Percentiles rank a stretch among this genome's conserved stretches.
These are phyloP conservation scores for Pseudozyma thailandica DNA, from an alignment of 1,284 basidiomycete species.

Conservation along the genomic window DNA sequence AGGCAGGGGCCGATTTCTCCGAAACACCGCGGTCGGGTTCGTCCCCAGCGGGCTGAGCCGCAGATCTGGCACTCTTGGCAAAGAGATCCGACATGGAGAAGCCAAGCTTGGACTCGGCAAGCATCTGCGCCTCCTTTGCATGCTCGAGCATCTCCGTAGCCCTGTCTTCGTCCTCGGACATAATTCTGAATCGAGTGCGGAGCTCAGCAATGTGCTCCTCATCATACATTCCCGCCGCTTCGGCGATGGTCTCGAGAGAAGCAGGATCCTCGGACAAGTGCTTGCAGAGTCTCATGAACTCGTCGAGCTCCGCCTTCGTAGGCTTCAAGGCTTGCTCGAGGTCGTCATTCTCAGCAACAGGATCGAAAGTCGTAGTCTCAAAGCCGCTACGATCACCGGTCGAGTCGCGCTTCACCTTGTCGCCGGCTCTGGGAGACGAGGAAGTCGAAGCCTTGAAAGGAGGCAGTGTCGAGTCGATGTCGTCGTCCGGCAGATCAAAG, in stretches of 20 bases:
- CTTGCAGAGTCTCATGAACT: conserved; percentile 10
- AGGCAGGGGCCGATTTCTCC: too few species aligned
- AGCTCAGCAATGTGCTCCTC: not conserved
- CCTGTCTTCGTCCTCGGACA: not conserved
- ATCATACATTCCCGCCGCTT: conserved; percentile 3
- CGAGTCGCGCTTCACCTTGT: conserved; percentile 3
- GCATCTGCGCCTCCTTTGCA: conserved; percentile 12
- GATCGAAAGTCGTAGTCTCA: conserved; percentile 1
- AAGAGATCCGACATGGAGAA: too few species aligned
- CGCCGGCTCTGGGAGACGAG: not conserved
- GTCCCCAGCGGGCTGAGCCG: too few species aligned
- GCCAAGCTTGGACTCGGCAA: conserved; percentile 14
- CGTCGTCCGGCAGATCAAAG: too few species aligned
- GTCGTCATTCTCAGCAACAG: not conserved
- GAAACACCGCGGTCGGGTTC: too few species aligned
- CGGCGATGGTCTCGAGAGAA: conserved; percentile 3
- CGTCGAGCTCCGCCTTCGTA: not conserved
- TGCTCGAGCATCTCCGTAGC: conserved; percentile 4
- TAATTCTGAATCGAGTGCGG: not conserved
- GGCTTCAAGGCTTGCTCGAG: not conserved
- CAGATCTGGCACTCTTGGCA: too few species aligned
- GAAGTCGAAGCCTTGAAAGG: not conserved
- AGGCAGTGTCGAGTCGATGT: not conserved
- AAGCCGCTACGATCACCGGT: not conserved
- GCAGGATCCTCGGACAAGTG: not conserved